phyloP scores from a whole-genome alignment of 176 grass and related monocot species.

The Tillandsia leiboldiana region DNA sequence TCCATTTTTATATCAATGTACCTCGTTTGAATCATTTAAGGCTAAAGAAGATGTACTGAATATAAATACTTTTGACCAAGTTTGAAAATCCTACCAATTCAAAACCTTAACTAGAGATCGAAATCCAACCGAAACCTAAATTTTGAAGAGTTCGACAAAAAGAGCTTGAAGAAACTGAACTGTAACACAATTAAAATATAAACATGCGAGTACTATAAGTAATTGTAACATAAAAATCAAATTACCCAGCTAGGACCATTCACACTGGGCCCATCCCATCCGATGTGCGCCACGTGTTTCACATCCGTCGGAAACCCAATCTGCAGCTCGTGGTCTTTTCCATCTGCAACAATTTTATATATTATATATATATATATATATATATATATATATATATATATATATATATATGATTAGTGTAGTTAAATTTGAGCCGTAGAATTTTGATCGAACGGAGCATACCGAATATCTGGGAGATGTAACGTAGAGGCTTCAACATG shows the following conservation, averaged over 20 bases:
- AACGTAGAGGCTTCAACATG: conserved; percentile 59
- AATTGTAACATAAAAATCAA: background rate
- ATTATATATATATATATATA: background rate
- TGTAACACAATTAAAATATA: background rate
- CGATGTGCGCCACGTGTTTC: conserved; percentile 89
- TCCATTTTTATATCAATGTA: too few species aligned
- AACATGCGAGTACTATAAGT: background rate
- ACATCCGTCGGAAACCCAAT: conserved; percentile 91
- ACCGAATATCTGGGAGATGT: conserved; percentile 84
- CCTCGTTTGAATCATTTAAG: too few species aligned
- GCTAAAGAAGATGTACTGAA: too few species aligned
- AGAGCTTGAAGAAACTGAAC: background rate
- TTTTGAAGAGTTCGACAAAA: background rate
- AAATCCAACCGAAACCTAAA: background rate
- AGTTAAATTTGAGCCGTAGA: background rate
- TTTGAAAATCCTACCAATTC: background rate
- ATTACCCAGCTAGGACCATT: conserved; percentile 49
- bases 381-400: background rate
- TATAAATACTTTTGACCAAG: too few species aligned
- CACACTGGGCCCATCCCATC: conserved; percentile 43
- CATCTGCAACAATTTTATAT: conserved; percentile 15
- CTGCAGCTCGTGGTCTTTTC: conserved; percentile 63
- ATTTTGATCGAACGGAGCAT: conserved; percentile 8
- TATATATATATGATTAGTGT: background rate
- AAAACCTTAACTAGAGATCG: conserved; percentile 4